These are phyloP conservation scores for Pueraria montana DNA, from an alignment of 306 rosid species.

Conservation along the genomic window DNA sequence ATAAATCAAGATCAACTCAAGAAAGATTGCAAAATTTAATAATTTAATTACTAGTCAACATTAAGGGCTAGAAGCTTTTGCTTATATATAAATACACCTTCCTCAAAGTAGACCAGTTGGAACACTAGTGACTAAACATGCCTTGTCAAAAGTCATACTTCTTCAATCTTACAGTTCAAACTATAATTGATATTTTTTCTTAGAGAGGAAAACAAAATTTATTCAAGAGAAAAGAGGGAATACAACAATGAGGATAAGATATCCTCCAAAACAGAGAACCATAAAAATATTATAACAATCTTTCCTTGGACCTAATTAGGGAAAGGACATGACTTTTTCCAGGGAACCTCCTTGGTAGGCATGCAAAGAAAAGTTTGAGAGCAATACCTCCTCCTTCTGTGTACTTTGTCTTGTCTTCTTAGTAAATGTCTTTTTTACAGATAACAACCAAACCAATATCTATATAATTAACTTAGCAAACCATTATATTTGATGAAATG, in stretches of 20 bases:
- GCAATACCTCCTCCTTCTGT: slow-evolving; percentile 11
- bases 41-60: slow-evolving; percentile 15
- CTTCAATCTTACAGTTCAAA: background rate
- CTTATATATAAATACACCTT: background rate
- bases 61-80: slow-evolving; percentile 28
- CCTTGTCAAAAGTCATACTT: slow-evolving; percentile 1
- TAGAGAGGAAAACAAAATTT: background rate
- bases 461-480: slow-evolving; percentile 25
- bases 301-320: slow-evolving; percentile 20
- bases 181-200: background rate
- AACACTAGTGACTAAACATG: slow-evolving; percentile 21
- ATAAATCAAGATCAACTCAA: slow-evolving; percentile 30
- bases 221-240: background rate
- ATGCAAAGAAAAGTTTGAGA: slow-evolving; percentile 1
- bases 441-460: slow-evolving; percentile 1
- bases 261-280: slow-evolving; percentile 21
- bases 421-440: background rate
- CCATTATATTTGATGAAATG: slow-evolving; percentile 20
- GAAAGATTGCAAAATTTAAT: slow-evolving; percentile 14
- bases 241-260: slow-evolving; percentile 2
- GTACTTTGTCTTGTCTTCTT: background rate
- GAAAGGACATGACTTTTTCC: background rate
- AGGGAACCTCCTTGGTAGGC: slow-evolving; percentile 5
- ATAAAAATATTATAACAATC: background rate
- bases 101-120: slow-evolving; percentile 3